Percentiles rank a stretch among this genome's conserved stretches.
Conservation (phyloP, 768 basidiomycete genomes). For the Pleurotus cornucopiae region DNA sequence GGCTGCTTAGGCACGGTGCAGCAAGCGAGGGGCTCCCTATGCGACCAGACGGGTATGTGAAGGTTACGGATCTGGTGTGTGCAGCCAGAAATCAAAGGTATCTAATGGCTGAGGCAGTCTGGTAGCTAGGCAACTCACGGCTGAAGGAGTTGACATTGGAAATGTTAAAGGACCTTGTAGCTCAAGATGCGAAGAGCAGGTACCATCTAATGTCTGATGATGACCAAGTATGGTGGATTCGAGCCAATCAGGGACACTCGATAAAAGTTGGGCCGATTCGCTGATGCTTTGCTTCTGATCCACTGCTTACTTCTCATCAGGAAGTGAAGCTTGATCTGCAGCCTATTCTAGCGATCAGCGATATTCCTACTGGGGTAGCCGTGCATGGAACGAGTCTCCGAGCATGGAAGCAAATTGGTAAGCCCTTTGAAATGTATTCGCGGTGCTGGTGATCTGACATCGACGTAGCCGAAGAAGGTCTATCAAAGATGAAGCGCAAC, state of each 20-base stretch:
- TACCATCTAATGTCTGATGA: slow-evolving; percentile 56
- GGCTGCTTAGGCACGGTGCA: slow-evolving; percentile 89
- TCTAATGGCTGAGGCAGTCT: neutral
- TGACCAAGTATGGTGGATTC: slow-evolving; percentile 67
- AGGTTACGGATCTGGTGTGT: slow-evolving; percentile 79
- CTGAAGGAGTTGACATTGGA: slow-evolving; percentile 55
- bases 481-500: slow-evolving; percentile 84
- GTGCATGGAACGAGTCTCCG: slow-evolving; percentile 74
- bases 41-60: slow-evolving; percentile 82
- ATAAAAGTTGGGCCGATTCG: slow-evolving; percentile 50
- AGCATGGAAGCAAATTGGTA: slow-evolving; percentile 75
- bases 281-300: neutral
- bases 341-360: slow-evolving; percentile 48
- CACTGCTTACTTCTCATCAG: slow-evolving; percentile 29
- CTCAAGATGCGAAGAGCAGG: slow-evolving; percentile 69
- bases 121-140: slow-evolving; percentile 66
- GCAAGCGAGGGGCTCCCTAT: slow-evolving; percentile 69
- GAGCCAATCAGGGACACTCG: slow-evolving; percentile 89
- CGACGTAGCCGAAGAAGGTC: slow-evolving; percentile 54
- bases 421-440: slow-evolving; percentile 11
- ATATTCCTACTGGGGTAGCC: slow-evolving; percentile 67
- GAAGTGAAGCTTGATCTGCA: slow-evolving; percentile 63
- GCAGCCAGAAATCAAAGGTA: neutral
- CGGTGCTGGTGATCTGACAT: neutral
- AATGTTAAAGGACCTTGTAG: slow-evolving; percentile 58